phyloP scores from a whole-genome alignment of 768 basidiomycete species.

The Naematelia encephala region DNA sequence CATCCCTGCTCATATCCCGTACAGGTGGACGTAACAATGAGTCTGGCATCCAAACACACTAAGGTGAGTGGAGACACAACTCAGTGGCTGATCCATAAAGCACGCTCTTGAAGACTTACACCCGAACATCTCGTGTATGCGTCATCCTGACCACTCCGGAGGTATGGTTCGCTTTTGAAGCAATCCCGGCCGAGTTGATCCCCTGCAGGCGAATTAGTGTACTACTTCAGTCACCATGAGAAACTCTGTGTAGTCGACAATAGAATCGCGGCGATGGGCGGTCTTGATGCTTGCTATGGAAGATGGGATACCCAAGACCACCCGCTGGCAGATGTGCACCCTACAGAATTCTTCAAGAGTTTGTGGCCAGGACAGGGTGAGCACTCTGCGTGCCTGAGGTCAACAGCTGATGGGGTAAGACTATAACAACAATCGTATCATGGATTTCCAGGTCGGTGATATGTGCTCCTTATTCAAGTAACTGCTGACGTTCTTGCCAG shows the following conservation, averaged over 20 bases:
- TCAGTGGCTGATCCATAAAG: conserved; percentile 51
- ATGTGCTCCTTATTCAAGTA: not conserved
- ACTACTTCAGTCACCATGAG: conserved; percentile 49
- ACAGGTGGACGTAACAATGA: conserved; percentile 65
- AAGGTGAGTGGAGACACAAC: conserved; percentile 55
- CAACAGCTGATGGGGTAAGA: conserved; percentile 16
- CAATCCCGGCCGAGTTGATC: not conserved
- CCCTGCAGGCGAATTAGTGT: conserved; percentile 35
- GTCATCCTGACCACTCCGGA: conserved; percentile 46
- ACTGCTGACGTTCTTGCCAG: conserved; percentile 48
- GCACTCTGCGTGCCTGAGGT: not conserved
- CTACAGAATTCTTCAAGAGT: conserved; percentile 72
- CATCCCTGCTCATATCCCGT: not conserved
- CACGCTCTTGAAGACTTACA: conserved; percentile 75
- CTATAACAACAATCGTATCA: conserved; percentile 53
- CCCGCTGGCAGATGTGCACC: conserved; percentile 88
- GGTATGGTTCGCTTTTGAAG: conserved; percentile 12
- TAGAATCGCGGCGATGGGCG: conserved; percentile 58
- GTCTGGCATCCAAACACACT: conserved; percentile 79
- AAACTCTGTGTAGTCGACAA: conserved; percentile 50
- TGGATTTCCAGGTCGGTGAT: conserved; percentile 46
- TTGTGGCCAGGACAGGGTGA: conserved; percentile 76
- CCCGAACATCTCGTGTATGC: conserved; percentile 78
- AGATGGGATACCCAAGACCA: conserved; percentile 86
- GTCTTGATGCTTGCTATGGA: conserved; percentile 93